Percentiles rank a stretch among this genome's conserved stretches.
Evolutionary conservation across 306 rosid species (phyloP).

Genomic region (Prunus mongolica): DNA sequence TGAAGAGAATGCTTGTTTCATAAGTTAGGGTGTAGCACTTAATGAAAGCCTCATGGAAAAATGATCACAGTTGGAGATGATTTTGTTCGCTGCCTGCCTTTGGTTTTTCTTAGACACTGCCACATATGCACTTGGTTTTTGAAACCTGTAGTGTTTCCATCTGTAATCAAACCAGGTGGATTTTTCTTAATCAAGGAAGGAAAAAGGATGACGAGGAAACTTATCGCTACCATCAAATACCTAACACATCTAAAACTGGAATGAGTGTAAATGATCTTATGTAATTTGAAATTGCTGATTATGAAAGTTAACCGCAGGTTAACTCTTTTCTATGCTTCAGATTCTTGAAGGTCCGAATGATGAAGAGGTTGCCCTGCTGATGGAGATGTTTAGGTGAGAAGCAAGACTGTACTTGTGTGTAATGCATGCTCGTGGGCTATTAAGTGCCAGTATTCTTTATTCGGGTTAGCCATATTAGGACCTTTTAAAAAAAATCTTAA

Average conservation of each 20-base stretch:
- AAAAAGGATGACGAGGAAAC: not conserved
- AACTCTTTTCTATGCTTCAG: conserved; percentile 73
- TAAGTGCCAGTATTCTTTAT: conserved; percentile 11
- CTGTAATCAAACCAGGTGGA: not conserved
- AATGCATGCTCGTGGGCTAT: conserved; percentile 1
- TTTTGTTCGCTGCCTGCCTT: not conserved
- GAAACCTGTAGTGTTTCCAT: not conserved
- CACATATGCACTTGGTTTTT: not conserved
- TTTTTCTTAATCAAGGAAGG: not conserved
- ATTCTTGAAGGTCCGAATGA: conserved; percentile 86
- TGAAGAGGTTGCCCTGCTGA: conserved; percentile 93
- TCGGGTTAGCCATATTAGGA: not conserved
- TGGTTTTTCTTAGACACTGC: not conserved
- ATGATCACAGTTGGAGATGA: not conserved
- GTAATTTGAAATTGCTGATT: conserved; percentile 43
- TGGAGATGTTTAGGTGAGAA: conserved; percentile 94
- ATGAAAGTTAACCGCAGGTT: conserved; percentile 57
- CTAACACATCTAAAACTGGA: conserved; percentile 4
- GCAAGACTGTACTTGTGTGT: conserved; percentile 13
- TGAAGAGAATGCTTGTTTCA: not conserved
- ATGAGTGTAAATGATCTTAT: conserved; percentile 21
- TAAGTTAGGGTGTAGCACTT: not conserved
- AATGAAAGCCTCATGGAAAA: not conserved
- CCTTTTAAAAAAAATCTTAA: conserved; percentile 7
- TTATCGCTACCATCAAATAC: not conserved